phyloP scores from a whole-genome alignment of 2,329 filamentous ascomycete genomes.

The Diplodia sapinea region DNA sequence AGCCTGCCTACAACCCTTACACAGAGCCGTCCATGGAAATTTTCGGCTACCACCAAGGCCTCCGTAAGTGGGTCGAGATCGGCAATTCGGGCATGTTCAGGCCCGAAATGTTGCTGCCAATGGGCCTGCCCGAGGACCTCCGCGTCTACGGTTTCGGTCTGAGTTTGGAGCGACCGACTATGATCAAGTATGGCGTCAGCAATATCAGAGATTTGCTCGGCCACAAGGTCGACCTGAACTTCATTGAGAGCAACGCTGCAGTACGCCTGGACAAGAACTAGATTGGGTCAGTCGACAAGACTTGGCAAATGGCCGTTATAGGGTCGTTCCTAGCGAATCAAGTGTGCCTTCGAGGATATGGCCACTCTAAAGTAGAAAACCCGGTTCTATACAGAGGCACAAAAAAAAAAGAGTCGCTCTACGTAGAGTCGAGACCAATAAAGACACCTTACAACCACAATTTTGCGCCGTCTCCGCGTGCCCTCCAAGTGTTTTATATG shows the following conservation, averaged over 20 bases:
- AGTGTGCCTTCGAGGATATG: not conserved
- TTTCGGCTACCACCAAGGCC: slow-evolving; percentile 89
- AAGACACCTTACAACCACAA: not conserved
- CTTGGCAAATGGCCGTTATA: too few species aligned
- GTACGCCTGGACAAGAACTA: slow-evolving; percentile 86
- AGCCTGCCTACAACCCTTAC: slow-evolving; percentile 88
- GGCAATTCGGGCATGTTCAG: slow-evolving; percentile 99
- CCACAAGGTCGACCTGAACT: slow-evolving; percentile 92
- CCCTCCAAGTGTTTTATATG: too few species aligned
- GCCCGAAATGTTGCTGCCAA: slow-evolving; percentile 93
- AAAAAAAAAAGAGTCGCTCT: not conserved
- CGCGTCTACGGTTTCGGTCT: slow-evolving; percentile 93
- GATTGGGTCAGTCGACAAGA: not conserved
- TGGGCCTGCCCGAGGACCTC: slow-evolving; percentile 92
- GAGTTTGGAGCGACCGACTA: slow-evolving; percentile 90
- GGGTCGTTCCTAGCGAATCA: not conserved
- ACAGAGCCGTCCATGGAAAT: slow-evolving; percentile 95
- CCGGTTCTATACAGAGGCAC: not conserved
- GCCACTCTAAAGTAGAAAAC: not conserved
- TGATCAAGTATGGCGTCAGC: slow-evolving; percentile 83
- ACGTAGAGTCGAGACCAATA: slow-evolving; percentile 1
- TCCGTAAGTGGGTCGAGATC: slow-evolving; percentile 93
- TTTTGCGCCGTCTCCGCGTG: not conserved
- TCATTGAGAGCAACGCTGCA: slow-evolving; percentile 89
- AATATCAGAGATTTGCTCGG: slow-evolving; percentile 93